Conservation (phyloP, 2,329 filamentous ascomycete species). For the Boeremia exigua region DNA sequence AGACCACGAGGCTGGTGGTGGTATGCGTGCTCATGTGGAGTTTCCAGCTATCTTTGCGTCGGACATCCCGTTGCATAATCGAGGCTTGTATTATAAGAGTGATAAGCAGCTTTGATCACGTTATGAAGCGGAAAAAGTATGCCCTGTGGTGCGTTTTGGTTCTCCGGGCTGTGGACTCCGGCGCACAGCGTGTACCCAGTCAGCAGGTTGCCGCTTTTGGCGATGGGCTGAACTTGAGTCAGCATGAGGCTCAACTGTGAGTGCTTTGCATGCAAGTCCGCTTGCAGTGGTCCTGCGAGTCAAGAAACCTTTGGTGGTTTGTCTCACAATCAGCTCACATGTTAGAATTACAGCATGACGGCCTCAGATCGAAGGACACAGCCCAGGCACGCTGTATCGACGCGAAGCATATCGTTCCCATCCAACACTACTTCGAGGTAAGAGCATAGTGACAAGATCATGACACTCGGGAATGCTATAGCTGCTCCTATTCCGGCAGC, state of each 20-base stretch:
- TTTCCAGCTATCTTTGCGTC: neutral
- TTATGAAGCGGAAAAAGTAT: neutral
- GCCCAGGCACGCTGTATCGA: neutral
- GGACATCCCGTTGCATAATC: neutral
- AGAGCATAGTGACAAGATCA: neutral
- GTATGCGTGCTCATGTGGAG: neutral
- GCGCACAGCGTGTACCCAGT: neutral
- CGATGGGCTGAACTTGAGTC: neutral
- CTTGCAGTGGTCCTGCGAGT: neutral
- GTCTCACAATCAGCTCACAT: neutral
- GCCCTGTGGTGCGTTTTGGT: conserved; percentile 6
- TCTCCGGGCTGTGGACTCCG: neutral
- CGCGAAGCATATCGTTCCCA: neutral
- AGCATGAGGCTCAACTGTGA: conserved; percentile 1
- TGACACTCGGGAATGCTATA: neutral
- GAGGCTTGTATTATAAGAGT: neutral
- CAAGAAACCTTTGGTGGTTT: neutral
- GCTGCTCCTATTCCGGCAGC: neutral
- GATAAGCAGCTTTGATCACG: neutral
- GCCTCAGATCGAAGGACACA: too few species aligned
- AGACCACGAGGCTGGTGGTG: neutral
- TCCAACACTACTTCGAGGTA: neutral
- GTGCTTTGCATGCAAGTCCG: neutral
- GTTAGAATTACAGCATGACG: neutral
- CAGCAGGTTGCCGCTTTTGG: conserved; percentile 2